Base-by-base conservation (phyloP, 176 grass and related monocot genomes). In the Zoysia pacifica region DNA sequence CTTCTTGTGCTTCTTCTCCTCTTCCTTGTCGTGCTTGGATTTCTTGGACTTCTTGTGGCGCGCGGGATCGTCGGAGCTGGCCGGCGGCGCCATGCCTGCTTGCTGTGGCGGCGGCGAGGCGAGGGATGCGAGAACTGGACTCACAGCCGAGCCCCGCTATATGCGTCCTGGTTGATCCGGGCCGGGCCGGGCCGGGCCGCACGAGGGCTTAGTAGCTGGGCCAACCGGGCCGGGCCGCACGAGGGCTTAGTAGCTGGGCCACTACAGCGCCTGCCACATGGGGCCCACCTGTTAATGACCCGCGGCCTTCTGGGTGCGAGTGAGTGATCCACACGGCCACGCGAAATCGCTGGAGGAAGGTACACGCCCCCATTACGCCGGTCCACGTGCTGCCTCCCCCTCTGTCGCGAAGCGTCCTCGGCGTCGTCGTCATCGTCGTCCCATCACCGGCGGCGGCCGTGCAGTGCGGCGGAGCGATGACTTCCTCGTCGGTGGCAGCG, bases 41-140 rank as follows among this genome's bases (percentile, higher is more conserved):
- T 86, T 93, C n/a, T 68, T 83, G 2, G 36, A 37, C 69, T 85
- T 88, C 63, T 66, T 88, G 6, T 64, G 48, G 3, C 38, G 74
- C 28, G 56, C 72, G 49, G 53, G 71, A 47, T 89, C 76, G 41
- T 82, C 63, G 78, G 46, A 42, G 59, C 56, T 64, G 3, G 35
- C 53, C 81, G 89, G 68, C 56, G 89, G 75, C 65, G 71, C 67
- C 93, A 93, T 94, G 83, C 80, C 51, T 38, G 16, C 65, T 47
- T 11, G 18, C 59, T 10, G 75, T 13, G 42, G 58, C 48, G 78
- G 79, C 75, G 67, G 44, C 42, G 19, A 39, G 6, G 65, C 28
- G 28, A 28, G 28, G 28, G 28, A 28, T 28, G 28, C 28, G 28
- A 28, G 28, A 28, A 28, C 28, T 28, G 28, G 28, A 28, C 28